Conservation (phyloP, 805 yeast genomes). For the Wickerhamomyces queroliae region DNA sequence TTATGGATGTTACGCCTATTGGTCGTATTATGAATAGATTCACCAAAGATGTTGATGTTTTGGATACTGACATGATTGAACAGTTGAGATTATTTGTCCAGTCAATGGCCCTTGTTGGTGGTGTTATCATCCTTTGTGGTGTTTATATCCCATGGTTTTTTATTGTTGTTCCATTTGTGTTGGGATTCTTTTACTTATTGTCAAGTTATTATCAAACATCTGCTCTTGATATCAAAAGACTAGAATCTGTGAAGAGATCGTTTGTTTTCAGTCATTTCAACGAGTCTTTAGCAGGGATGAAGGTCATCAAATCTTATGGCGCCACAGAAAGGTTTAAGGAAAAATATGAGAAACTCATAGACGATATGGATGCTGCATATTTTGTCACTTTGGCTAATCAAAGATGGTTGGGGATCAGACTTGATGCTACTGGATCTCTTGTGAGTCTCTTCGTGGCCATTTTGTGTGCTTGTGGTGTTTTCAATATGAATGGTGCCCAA, state of each 20-base stretch:
- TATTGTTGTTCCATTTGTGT: conserved; percentile 52
- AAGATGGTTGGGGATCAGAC: conserved; percentile 63
- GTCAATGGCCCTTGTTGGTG: conserved; percentile 46
- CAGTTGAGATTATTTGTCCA: conserved; percentile 55
- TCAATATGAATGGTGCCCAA: conserved; percentile 53
- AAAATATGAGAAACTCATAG: conserved; percentile 41
- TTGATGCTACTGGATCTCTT: conserved; percentile 48
- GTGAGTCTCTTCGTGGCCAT: conserved; percentile 52
- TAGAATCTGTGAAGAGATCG: conserved; percentile 69
- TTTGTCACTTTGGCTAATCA: conserved; percentile 58
- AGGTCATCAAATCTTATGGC: conserved; percentile 58
- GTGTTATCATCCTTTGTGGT: conserved; percentile 59
- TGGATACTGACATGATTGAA: conserved; percentile 75
- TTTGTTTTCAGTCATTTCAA: conserved; percentile 67
- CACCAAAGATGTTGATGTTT: conserved; percentile 78
- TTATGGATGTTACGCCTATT: conserved; percentile 79
- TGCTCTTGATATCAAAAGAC: conserved; percentile 69
- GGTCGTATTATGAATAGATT: conserved; percentile 82
- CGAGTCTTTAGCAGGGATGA: conserved; percentile 64
- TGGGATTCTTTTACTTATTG: conserved; percentile 34
- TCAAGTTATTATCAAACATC: conserved; percentile 61
- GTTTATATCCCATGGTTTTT: conserved; percentile 77
- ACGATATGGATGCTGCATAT: conserved; percentile 64
- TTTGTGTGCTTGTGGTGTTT: conserved; percentile 56
- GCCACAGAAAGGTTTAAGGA: conserved; percentile 39